phyloP scores from a whole-genome alignment of 805 yeast species.

The Saccharomycopsis babjevae region DNA sequence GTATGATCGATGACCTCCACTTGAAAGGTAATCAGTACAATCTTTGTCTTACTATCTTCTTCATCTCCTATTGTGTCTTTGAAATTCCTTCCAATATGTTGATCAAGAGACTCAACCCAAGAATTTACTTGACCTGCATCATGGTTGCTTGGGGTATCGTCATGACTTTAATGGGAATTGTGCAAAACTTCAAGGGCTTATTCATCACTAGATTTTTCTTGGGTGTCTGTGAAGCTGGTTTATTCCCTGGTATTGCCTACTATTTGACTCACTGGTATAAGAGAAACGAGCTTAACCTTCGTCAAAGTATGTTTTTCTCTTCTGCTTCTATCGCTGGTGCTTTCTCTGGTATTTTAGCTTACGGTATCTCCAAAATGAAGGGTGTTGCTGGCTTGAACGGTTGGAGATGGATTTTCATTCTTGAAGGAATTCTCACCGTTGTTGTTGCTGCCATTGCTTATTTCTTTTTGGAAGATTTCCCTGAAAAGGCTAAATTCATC shows the following conservation, averaged over 20 bases:
- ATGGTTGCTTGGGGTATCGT: slow-evolving; percentile 43
- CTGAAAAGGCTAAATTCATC: slow-evolving; percentile 35
- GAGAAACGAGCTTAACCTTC: slow-evolving; percentile 28
- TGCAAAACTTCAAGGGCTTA: slow-evolving; percentile 32
- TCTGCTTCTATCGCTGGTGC: slow-evolving; percentile 32
- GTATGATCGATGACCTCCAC: slow-evolving; percentile 34
- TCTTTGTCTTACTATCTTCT: slow-evolving; percentile 36
- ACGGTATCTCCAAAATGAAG: slow-evolving; percentile 27
- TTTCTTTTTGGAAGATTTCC: slow-evolving; percentile 33
- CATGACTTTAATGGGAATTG: slow-evolving; percentile 39
- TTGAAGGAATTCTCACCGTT: slow-evolving; percentile 34
- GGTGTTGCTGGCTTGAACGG: slow-evolving; percentile 30
- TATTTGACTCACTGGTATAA: slow-evolving; percentile 32
- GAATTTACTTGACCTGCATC: slow-evolving; percentile 35
- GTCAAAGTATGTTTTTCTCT: slow-evolving; percentile 31
- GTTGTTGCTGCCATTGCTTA: slow-evolving; percentile 30
- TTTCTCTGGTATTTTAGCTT: slow-evolving; percentile 34
- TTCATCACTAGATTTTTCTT: slow-evolving; percentile 37
- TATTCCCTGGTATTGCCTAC: slow-evolving; percentile 32
- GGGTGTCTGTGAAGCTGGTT: slow-evolving; percentile 34
- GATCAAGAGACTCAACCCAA: slow-evolving; percentile 35
- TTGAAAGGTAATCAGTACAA: slow-evolving; percentile 35
- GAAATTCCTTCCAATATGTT: slow-evolving; percentile 39
- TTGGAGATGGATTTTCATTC: slow-evolving; percentile 37
- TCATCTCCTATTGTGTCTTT: slow-evolving; percentile 38